A percentile compares a stretch with the other conserved stretches of the same genome.
Evolutionary conservation across 495 filamentous ascomycete genomes (phyloP).

Genomic region (Chaetomium fimeti): DNA sequence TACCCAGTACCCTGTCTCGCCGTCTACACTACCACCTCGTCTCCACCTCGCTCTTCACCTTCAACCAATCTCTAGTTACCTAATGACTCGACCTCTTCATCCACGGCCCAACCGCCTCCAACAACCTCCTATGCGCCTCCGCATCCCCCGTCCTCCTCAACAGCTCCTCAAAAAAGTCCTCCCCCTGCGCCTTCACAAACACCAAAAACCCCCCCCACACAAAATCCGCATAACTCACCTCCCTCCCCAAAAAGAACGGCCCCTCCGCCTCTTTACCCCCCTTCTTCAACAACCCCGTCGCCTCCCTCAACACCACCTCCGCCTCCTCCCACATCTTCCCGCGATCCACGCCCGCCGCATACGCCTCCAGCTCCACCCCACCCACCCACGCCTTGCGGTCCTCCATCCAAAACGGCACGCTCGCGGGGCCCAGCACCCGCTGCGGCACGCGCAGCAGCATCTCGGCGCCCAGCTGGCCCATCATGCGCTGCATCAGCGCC

Average conservation of each 20-base stretch:
- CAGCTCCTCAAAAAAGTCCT: conserved; percentile 33
- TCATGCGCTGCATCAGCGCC: conserved; percentile 19
- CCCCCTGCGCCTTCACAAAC: conserved; percentile 34
- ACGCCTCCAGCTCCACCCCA: conserved; percentile 48
- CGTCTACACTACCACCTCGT: not conserved
- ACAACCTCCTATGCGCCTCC: conserved; percentile 36
- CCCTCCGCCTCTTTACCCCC: no score
- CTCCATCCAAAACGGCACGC: conserved; percentile 46
- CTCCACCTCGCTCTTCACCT: not conserved
- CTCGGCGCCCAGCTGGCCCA: conserved; percentile 28
- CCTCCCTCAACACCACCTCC: conserved; percentile 36
- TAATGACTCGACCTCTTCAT: conserved; percentile 31
- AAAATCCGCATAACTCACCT: conserved; percentile 46
- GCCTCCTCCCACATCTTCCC: conserved; percentile 42
- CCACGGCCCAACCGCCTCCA: conserved; percentile 45
- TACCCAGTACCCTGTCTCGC: no score
- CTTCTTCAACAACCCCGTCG: conserved; percentile 52
- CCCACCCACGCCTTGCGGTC: conserved; percentile 38
- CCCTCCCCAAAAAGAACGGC: conserved; percentile 47
- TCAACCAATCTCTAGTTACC: not conserved
- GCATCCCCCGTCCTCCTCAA: conserved; percentile 39
- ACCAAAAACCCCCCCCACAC: conserved; percentile 42
- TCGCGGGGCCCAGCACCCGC: conserved; percentile 42
- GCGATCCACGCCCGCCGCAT: conserved; percentile 36
- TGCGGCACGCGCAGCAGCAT: conserved; percentile 40